Percentiles rank a stretch among this genome's conserved stretches.
These are phyloP conservation scores for Melampsora americana DNA, from an alignment of 1,284 basidiomycete genomes.

Conservation along the genomic window DNA sequence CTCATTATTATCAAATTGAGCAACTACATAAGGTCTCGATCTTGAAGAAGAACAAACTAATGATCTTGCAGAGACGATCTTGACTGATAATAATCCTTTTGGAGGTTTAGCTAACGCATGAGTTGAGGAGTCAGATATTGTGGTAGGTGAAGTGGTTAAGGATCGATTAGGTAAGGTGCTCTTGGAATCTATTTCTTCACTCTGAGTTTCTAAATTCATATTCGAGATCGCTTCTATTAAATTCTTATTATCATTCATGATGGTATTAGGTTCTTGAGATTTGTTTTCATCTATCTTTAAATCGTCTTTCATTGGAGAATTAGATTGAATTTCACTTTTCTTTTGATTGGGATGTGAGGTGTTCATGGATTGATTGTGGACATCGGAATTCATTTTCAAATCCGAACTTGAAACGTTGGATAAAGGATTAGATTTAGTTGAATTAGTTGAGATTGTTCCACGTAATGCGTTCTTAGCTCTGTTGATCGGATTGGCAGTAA, in stretches of 20 bases:
- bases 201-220: too few species aligned
- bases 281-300: background rate
- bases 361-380: background rate
- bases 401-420: too few species aligned
- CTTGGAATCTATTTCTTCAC: background rate
- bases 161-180: background rate
- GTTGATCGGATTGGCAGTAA: background rate
- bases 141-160: background rate
- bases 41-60: slow-evolving; percentile 57
- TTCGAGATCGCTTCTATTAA: background rate
- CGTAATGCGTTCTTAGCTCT: background rate
- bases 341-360: background rate
- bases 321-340: background rate
- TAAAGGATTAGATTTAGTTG: background rate
- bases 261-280: background rate
- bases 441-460: background rate
- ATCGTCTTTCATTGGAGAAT: too few species aligned
- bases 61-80: slow-evolving; percentile 86
- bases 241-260: background rate
- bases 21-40: slow-evolving; percentile 86
- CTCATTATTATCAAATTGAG: slow-evolving; percentile 98
- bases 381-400: too few species aligned
- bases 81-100: slow-evolving; percentile 85
- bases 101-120: slow-evolving; percentile 46
- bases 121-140: background rate